phyloP scores from a whole-genome alignment of 371 early-diverging fungal genomes.

The Dinochytrium kinnereticum region DNA sequence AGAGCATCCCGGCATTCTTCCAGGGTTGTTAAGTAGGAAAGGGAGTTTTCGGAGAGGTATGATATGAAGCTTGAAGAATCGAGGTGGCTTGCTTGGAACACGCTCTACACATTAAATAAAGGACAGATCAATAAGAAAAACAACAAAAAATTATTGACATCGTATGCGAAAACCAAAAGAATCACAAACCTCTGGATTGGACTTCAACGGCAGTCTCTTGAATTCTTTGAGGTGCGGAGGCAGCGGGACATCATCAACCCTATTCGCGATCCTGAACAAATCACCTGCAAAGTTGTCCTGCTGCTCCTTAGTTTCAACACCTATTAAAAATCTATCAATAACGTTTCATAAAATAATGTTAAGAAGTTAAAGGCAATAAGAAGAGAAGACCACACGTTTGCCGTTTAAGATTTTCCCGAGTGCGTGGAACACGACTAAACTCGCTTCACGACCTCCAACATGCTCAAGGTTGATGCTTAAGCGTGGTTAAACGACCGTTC shows the following conservation, averaged over 20 bases:
- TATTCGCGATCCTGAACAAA: background rate
- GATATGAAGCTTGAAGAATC: constrained; percentile 51
- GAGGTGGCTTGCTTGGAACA: constrained; percentile 54
- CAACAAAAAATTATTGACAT: no score
- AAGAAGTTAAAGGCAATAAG: background rate
- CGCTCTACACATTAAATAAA: constrained; percentile 46
- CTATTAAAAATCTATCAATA: constrained; percentile 21
- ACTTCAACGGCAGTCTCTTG: constrained; percentile 45
- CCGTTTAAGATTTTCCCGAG: constrained; percentile 57
- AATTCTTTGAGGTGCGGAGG: constrained; percentile 38
- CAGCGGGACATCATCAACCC: constrained; percentile 24
- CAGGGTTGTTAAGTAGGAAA: constrained; percentile 33
- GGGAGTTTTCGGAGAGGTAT: constrained; percentile 60
- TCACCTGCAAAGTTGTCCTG: constrained; percentile 24
- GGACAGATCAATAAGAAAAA: background rate
- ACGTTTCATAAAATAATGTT: constrained; percentile 22
- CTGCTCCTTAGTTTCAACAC: constrained; percentile 25
- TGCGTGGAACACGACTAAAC: constrained; percentile 56
- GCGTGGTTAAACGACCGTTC: no score
- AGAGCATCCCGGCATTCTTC: constrained; percentile 40
- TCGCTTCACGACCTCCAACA: constrained; percentile 50
- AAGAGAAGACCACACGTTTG: constrained; percentile 48
- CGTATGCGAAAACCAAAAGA: background rate
- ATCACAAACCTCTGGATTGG: constrained; percentile 52
- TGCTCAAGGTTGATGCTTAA: constrained; percentile 18